Base-by-base conservation (phyloP, 768 basidiomycete genomes). In the Suillus bovinus region DNA sequence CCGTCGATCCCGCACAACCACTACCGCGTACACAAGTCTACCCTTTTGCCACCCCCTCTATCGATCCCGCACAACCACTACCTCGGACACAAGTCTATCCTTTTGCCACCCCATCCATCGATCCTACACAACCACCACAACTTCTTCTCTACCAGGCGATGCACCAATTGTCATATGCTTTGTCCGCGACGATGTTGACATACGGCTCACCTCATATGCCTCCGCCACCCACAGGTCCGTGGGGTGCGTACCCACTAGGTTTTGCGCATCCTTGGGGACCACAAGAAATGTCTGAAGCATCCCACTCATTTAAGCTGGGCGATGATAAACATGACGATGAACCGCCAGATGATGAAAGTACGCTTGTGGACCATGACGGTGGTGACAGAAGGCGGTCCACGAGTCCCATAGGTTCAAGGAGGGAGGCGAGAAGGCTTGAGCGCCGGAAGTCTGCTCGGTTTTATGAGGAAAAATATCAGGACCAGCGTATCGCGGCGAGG, bases 281-380 rank as follows among this genome's bases (percentile, higher is more conserved):
- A 22, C 57, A 34, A 60, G 68, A 60, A 14, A 66, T 66, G n/a
- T 77, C 77, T 1, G 77, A 79, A 4, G 76, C 81, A 31, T 77
- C 82, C 22, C 55, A 88, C 2, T 86, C 86, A 13, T 89, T 89
- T 69, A 76, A 72, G 62, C 66, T 84, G n/a, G 73, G 73, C 34
- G 72, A 68, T 27, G 74, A 74, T 47, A 68, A 70, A 53, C 62
- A 44, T 44, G 67, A 71, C 6, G 57, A 65, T n/a, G 39, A 36
- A 29, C 10, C 31, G 49, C 50, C 16, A 13, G 59, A 54, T 24
- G 55, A 56, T 29, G 34, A 24, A 17, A 24, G 54, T 24, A 56
- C 55, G n/a, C 38, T 13, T 2, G 24, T 29, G 27, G 38, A 29
- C 11, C 38, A 29, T 56, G 72, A 74, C 33, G 72, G 68, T 27